Percentiles rank a stretch among this genome's conserved stretches.
Evolutionary conservation across 2,329 filamentous ascomycete species (phyloP).

Genomic region (Aspergillus sclerotialis): DNA sequence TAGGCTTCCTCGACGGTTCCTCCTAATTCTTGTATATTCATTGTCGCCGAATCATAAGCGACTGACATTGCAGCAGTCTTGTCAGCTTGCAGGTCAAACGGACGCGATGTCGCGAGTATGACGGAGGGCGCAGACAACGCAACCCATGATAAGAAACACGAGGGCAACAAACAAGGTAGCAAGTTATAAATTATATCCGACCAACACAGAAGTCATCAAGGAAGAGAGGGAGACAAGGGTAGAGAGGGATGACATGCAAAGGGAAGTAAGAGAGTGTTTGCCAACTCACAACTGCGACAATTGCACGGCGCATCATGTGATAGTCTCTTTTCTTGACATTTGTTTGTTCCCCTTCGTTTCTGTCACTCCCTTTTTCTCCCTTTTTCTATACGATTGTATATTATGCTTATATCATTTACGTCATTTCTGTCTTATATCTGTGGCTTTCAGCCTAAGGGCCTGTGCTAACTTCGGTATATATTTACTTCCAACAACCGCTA

Average conservation of each 20-base stretch:
- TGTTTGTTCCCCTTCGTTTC: neutral
- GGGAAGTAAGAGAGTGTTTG: conserved; percentile 6
- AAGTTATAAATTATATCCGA: too few relatives aligned
- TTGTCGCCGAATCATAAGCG: conserved; percentile 5
- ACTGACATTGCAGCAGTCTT: conserved; percentile 8
- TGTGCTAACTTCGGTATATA: too few relatives aligned
- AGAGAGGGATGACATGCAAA: conserved; percentile 14
- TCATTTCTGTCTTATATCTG: too few relatives aligned
- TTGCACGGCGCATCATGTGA: conserved; percentile 16
- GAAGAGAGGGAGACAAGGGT: conserved; percentile 20
- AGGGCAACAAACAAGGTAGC: conserved; percentile 13
- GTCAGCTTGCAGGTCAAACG: conserved; percentile 10
- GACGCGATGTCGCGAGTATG: conserved; percentile 24
- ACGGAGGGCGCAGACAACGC: conserved; percentile 18
- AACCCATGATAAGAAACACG: conserved; percentile 25
- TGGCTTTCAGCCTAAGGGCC: too few relatives aligned
- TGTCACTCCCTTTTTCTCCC: neutral
- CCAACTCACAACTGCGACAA: neutral
- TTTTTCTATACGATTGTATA: neutral
- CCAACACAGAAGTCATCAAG: too few relatives aligned
- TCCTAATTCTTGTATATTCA: neutral
- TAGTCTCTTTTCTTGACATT: conserved; percentile 4
- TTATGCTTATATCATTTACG: too few relatives aligned
- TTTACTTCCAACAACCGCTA: conserved; percentile 7
- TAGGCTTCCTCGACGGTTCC: conserved; percentile 4